Evolutionary conservation across 2,329 filamentous ascomycete genomes (phyloP), one percentile per base, ranked within the genome.

Genomic region (Phyllosticta citriasiana): DNA sequence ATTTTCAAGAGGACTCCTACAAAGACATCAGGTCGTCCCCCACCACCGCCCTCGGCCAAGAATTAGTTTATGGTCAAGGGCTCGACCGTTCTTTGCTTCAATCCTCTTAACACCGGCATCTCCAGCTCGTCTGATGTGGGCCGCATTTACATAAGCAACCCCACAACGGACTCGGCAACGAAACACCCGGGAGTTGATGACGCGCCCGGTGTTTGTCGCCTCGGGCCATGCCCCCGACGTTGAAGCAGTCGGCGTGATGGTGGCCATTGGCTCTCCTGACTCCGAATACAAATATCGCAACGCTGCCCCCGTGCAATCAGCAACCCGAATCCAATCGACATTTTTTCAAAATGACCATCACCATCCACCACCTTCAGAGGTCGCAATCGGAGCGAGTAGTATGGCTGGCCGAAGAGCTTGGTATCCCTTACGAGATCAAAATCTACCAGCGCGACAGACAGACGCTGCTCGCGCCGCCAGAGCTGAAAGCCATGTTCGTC

Each of bases 341-440:
- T 4, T 40, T 16, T 22, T 10, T 8, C 56, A 52, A 33, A 19
- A 61, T 61, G 59, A 24, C 59, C 24, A 66, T 74, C 55, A 69
- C 69, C 51, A 65, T 74, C 57, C 71, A 74, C 66, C 72, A 74
- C 57, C 70, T 74, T 5, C 72, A 72, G 64, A 59, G 70, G 69
- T 84, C 82, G 10, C 84, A 87, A 69, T 86, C 84, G 40, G 84
- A 88, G 69, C 83, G 85, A 51, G 77, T 87, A 57, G 73, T 81
- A 67, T 88, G 82, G 79, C 79, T 88, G 54, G 83, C 83, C 69
- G 85, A 88, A 70, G 85, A 88, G 70, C 80, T 88, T 19, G 70
- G 72, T 55, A 71, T 88, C 57, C 68, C 75, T 2, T 88, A 88
- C 68, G 67, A 74, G 1, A 70, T 83, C 10, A 73, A 74, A 61